These are phyloP conservation scores for Auriscalpium orientale DNA, from an alignment of 768 basidiomycete species.

Conservation along the genomic window DNA sequence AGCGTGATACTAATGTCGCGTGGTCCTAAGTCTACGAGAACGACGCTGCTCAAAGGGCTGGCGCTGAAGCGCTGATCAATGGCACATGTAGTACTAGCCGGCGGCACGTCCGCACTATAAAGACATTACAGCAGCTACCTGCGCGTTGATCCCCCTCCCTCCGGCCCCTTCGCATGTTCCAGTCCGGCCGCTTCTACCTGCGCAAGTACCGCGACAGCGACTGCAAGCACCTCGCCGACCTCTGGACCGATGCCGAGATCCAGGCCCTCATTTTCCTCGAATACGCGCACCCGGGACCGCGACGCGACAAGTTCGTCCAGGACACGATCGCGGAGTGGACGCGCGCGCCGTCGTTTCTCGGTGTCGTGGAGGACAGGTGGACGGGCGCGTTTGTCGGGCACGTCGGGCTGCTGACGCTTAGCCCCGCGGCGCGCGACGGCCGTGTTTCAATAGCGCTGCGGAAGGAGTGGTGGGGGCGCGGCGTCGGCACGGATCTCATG, in stretches of 20 bases:
- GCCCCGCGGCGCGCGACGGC: background rate
- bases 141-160: background rate
- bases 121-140: background rate
- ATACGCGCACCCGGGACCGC: background rate
- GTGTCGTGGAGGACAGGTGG: slow-evolving; percentile 8
- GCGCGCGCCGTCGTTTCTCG: background rate
- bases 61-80: background rate
- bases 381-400: slow-evolving; percentile 8
- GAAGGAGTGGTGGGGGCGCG: slow-evolving; percentile 10
- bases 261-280: slow-evolving; percentile 7
- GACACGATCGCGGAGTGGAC: background rate
- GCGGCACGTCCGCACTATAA: background rate
- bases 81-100: background rate
- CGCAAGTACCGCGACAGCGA: background rate
- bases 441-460: slow-evolving; percentile 4
- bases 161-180: background rate
- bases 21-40: no score
- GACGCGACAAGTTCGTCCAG: slow-evolving; percentile 2
- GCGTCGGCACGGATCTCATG: slow-evolving; percentile 10
- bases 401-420: background rate
- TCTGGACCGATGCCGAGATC: slow-evolving; percentile 10
- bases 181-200: background rate
- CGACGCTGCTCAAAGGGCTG: no score
- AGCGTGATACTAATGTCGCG: no score
- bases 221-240: background rate